Conservation (phyloP, 169 alveolate species). For the Cryptosporidium xiaoi region DNA sequence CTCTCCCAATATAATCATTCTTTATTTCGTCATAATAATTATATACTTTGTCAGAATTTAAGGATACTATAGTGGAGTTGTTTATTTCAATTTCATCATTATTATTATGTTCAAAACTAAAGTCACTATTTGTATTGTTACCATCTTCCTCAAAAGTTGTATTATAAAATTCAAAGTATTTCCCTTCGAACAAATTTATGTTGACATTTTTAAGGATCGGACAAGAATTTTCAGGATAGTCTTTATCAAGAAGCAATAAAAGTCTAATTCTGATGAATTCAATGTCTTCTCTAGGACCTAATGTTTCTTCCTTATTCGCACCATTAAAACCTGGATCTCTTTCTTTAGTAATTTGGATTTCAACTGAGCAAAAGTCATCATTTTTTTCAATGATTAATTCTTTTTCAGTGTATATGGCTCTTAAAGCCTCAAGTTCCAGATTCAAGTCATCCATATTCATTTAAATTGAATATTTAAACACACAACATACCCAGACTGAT, state of each 20-base stretch:
- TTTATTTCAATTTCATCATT: background rate
- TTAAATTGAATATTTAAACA: background rate
- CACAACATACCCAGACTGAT: too few relatives aligned
- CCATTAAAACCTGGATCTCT: background rate
- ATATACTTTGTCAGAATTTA: constrained; percentile 20
- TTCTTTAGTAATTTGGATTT: constrained; percentile 47
- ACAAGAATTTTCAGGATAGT: constrained; percentile 37
- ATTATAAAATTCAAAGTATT: constrained; percentile 11
- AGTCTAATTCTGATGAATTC: constrained; percentile 38
- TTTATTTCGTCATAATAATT: constrained; percentile 32
- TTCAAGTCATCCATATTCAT: constrained; percentile 36
- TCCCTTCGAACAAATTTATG: constrained; percentile 20
- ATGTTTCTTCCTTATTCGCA: background rate
- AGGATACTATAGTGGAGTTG: constrained; percentile 13
- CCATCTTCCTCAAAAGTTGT: background rate
- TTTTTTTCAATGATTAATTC: constrained; percentile 31
- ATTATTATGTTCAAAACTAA: background rate
- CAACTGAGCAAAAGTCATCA: background rate
- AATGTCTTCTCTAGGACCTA: background rate
- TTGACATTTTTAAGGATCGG: constrained; percentile 12
- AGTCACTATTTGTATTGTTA: too few relatives aligned
- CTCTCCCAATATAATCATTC: constrained; percentile 42
- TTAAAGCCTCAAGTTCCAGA: constrained; percentile 61
- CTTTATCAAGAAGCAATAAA: constrained; percentile 10
- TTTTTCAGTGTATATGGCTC: constrained; percentile 55